These are phyloP conservation scores for Termitomyces sp. DNA, from an alignment of 768 basidiomycete species.

Conservation along the genomic window DNA sequence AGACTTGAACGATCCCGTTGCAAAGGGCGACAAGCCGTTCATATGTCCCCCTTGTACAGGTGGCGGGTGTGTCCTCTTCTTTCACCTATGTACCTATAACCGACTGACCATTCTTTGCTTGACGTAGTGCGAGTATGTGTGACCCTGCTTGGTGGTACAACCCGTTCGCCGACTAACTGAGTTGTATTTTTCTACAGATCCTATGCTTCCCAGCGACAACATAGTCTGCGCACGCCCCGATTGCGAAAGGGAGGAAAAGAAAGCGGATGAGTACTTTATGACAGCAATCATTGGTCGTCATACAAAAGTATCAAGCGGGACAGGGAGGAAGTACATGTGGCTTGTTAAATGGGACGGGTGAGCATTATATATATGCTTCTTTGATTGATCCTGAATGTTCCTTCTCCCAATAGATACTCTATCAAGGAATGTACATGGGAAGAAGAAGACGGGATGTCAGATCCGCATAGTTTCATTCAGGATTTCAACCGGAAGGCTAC, in stretches of 20 bases:
- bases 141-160: not conserved
- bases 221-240: conserved; percentile 27
- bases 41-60: conserved; percentile 42
- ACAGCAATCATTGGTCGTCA: conserved; percentile 34
- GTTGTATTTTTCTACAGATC: conserved; percentile 7
- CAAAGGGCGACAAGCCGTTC: conserved; percentile 30
- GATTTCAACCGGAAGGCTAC: conserved; percentile 28
- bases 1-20: conserved; percentile 32
- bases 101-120: not conserved
- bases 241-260: conserved; percentile 22
- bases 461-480: conserved; percentile 27
- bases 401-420: conserved; percentile 28
- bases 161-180: conserved; percentile 5
- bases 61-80: conserved; percentile 26
- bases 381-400: not conserved
- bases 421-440: conserved; percentile 37
- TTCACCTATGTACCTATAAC: not conserved
- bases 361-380: conserved; percentile 8
- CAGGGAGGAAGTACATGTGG: conserved; percentile 25
- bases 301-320: conserved; percentile 24
- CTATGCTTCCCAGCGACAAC: conserved; percentile 5
- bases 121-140: conserved; percentile 17
- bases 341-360: conserved; percentile 43
- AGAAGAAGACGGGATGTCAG: conserved; percentile 26
- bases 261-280: conserved; percentile 28